phyloP scores from a whole-genome alignment of 2,329 filamentous ascomycete genomes.

The Fusarium sp. region DNA sequence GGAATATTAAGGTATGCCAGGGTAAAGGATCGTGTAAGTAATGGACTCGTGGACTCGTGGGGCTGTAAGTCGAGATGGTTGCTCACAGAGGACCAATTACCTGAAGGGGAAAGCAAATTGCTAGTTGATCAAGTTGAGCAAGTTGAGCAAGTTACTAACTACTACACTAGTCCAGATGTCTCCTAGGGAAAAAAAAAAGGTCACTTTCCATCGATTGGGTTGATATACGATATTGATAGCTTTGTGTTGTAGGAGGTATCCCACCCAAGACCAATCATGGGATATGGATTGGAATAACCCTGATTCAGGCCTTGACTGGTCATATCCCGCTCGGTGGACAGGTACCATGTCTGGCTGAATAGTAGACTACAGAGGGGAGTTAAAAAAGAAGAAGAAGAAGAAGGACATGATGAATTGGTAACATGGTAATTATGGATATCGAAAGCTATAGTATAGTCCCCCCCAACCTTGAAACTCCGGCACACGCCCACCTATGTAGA shows the following conservation, averaged over 20 bases:
- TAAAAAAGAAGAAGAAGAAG: too few species aligned
- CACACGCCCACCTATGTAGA: constrained; percentile 4
- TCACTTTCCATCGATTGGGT: not conserved
- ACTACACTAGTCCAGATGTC: too few species aligned
- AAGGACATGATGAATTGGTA: constrained; percentile 7
- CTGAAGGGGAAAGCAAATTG: too few species aligned
- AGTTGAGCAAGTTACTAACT: too few species aligned
- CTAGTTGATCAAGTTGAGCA: too few species aligned
- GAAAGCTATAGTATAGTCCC: not conserved
- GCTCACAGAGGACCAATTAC: not conserved
- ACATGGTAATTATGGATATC: constrained; percentile 6
- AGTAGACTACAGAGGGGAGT: not conserved
- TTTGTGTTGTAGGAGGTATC: not conserved
- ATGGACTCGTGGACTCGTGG: not conserved
- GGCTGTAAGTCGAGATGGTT: not conserved
- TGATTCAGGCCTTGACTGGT: not conserved
- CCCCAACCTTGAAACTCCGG: constrained; percentile 3
- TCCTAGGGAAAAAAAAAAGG: too few species aligned
- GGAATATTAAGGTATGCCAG: not conserved
- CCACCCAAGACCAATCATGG: not conserved
- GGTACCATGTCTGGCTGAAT: not conserved
- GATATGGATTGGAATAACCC: constrained; percentile 3
- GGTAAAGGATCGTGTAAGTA: not conserved
- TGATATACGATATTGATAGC: not conserved
- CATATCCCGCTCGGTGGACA: constrained; percentile 4